Base-by-base conservation (phyloP, 1,284 basidiomycete genomes). In the Sporisorium graminicola region DNA sequence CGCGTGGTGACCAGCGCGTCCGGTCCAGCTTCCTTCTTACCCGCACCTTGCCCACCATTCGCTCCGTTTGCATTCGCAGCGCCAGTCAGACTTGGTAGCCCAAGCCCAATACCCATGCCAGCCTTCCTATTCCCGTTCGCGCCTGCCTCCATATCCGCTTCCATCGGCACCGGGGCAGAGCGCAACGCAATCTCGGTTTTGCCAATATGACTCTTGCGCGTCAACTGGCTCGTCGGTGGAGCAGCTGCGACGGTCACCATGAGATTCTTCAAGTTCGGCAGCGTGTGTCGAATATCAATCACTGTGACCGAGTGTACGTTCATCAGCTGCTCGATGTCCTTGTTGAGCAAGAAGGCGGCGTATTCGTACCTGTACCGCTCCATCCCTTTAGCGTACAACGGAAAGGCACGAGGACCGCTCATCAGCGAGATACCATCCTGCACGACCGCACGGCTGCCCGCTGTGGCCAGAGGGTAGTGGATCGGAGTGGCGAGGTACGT, bases 321-420 rank as follows among this genome's bases (percentile, higher is more conserved):
- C 79, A 83, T 79, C 35, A 85, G 75, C 65, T 79, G 64, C 87
- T 99, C 96, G 74, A 99, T 94, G 85, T 99, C 89, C 87, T 99
- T 99, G 88, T 99, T 99, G 42, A 99, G 88, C 52, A 99, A 87
- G 85, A 97, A 99, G 5, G 98, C 95, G 10, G 92, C 97, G 87
- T 99, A 99, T 85, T 99, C 96, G 86, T 97, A 99, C 29, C 97
- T 90, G 86, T 98, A 98, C 44, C 91, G 91, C 85, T 99, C 97
- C 62, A 98, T 94, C 12, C 95, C 94, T 86, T 91, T 93, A 0
- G 93, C 92, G 85, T 95, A 98, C 37, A 99, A 88, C 12, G 96
- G 95, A 85, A 85, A 85, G 40, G 78, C 75, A 26, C 83, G 58
- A 0, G 83, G 83, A 13, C 84, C 83, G 20, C 57, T 67, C 83